These are phyloP conservation scores for Schizochytrium sp. DNA, from an alignment of 108 stramenopile genomes.

Conservation along the genomic window DNA sequence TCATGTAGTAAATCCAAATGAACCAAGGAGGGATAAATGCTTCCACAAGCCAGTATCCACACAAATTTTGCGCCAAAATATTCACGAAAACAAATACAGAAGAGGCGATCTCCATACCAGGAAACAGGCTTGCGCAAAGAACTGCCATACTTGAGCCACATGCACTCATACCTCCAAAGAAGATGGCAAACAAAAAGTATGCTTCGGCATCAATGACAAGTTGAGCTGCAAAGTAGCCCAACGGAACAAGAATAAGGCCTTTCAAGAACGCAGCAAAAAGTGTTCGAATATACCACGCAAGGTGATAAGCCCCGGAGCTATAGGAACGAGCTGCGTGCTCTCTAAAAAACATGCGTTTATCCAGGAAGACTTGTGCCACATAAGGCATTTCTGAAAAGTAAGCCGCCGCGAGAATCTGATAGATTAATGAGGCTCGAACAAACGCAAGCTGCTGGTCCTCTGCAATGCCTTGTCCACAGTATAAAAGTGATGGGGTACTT, in stretches of 20 bases:
- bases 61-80: slow-evolving; percentile 44
- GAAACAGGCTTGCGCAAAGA: slow-evolving; percentile 38
- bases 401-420: slow-evolving; percentile 51
- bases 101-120: slow-evolving; percentile 25
- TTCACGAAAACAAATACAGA: slow-evolving; percentile 52
- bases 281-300: slow-evolving; percentile 40
- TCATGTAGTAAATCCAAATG: slow-evolving; percentile 56
- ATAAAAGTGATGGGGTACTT: background rate
- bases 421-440: slow-evolving; percentile 47
- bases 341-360: slow-evolving; percentile 57
- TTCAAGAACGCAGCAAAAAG: slow-evolving; percentile 52
- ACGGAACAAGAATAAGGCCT: background rate
- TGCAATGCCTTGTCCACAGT: slow-evolving; percentile 20
- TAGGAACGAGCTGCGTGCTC: slow-evolving; percentile 50
- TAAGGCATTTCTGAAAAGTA: slow-evolving; percentile 54
- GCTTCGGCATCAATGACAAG: background rate
- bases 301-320: slow-evolving; percentile 11
- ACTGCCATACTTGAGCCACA: slow-evolving; percentile 58
- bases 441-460: slow-evolving; percentile 38
- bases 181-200: slow-evolving; percentile 49
- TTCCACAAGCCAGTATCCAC: slow-evolving; percentile 39
- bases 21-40: slow-evolving; percentile 26
- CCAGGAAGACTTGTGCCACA: slow-evolving; percentile 46
- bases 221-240: slow-evolving; percentile 59
- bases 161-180: slow-evolving; percentile 56